Conservation (phyloP, 768 basidiomycete species). For the Ephemerocybe angulata region DNA sequence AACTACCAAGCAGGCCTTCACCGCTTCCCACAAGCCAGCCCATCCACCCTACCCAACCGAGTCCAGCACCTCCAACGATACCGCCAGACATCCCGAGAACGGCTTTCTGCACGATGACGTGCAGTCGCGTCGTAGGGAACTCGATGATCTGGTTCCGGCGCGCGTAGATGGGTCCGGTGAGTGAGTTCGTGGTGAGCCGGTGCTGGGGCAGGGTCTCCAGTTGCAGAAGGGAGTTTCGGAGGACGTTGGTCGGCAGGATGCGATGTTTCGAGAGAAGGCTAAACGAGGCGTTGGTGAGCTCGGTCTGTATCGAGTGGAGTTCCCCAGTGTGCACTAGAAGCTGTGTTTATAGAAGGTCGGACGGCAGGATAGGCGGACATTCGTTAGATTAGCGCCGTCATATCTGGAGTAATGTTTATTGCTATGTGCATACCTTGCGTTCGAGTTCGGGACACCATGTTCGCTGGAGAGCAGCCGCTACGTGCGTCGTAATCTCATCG, state of each 20-base stretch:
- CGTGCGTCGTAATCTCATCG: slow-evolving; percentile 42
- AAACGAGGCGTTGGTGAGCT: slow-evolving; percentile 39
- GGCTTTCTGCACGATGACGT: slow-evolving; percentile 59
- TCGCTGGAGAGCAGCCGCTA: slow-evolving; percentile 34
- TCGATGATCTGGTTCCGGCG: slow-evolving; percentile 53
- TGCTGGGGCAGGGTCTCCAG: slow-evolving; percentile 43
- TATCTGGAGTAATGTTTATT: background rate
- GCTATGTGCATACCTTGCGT: slow-evolving; percentile 36
- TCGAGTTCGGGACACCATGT: slow-evolving; percentile 49
- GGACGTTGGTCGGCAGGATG: slow-evolving; percentile 46
- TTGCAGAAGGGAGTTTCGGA: slow-evolving; percentile 58
- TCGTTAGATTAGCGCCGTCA: background rate
- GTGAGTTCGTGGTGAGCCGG: slow-evolving; percentile 38
- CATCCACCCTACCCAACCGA: slow-evolving; percentile 62
- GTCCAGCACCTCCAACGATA: slow-evolving; percentile 43
- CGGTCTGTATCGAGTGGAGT: slow-evolving; percentile 44
- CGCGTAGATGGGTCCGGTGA: slow-evolving; percentile 47
- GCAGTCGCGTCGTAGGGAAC: slow-evolving; percentile 55
- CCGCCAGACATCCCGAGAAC: slow-evolving; percentile 50
- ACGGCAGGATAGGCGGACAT: background rate
- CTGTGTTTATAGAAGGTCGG: slow-evolving; percentile 31
- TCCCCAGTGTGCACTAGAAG: slow-evolving; percentile 63
- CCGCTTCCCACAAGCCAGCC: slow-evolving; percentile 43
- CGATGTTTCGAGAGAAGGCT: slow-evolving; percentile 22
- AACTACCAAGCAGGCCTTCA: slow-evolving; percentile 33